Base-by-base conservation (phyloP, 176 grass and related monocot genomes). In the Elaeis guineensis region DNA sequence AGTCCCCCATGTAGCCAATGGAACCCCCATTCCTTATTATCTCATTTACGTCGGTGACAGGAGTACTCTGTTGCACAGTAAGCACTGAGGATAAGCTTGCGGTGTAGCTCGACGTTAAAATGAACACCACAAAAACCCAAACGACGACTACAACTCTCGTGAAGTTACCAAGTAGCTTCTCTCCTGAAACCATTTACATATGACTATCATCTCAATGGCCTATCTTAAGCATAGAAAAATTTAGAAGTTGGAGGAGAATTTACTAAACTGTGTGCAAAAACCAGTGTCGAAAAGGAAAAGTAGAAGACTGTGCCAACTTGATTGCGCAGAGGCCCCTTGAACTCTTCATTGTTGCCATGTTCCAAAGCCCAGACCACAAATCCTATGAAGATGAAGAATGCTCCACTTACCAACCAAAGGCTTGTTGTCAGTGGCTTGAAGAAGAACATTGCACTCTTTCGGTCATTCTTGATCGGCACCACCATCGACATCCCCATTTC, bases 311-410 rank as follows among this genome's bases (percentile, higher is more conserved):
- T 35, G 30, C 30, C 30, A 9, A 35, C 5, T 35, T 9, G 30
- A 35, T 9, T 9, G 30, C 6, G 30, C 30, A 35, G 30, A 35
- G 30, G 30, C 8, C 30, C 30, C 30, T 9, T 35, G 30, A 35
- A 35, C 30, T 8, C 30, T 0, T 61, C 53, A 49, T 95, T 95
- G 64, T 21, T 22, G 32, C 83, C 80, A 71, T 95, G 86, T 80
- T 95, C 86, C 2, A 95, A 16, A 59, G 24, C 57, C 91, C 91
- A 87, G 3, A 90, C 75, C 23, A 73, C 83, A 19, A 81, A 67
- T 14, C 91, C 91, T 5, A 80, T 90, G 61, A 95, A 84, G 67
- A 65, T 3, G 25, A 65, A 51, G 44, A 51, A 50, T 16, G 49
- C 44, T 16, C 44, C 21, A 49, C 19, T 51, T 20, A 19, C 21